Conservation (phyloP, 2,329 filamentous ascomycete genomes). For the Alternaria solani region DNA sequence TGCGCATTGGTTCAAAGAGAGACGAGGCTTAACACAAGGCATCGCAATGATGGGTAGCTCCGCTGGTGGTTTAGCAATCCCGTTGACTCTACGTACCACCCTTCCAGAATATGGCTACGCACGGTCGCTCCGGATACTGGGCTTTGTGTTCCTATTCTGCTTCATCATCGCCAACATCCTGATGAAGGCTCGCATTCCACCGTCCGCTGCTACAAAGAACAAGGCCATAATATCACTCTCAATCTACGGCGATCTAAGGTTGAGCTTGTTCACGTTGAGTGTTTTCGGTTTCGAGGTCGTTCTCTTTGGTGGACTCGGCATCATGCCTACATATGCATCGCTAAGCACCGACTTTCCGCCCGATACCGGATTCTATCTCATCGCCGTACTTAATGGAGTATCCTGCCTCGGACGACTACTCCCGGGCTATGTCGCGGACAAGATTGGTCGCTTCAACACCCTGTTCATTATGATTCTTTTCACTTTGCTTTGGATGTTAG, state of each 20-base stretch:
- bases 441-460: conserved; percentile 53
- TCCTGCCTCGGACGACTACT: conserved; percentile 53
- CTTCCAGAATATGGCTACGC: conserved; percentile 47
- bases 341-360: conserved; percentile 46
- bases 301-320: conserved; percentile 53
- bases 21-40: conserved; percentile 50
- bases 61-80: conserved; percentile 48
- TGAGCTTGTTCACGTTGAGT: conserved; percentile 46
- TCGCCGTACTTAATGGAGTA: conserved; percentile 52
- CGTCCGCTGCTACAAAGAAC: conserved; percentile 39
- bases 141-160: conserved; percentile 46
- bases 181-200: conserved; percentile 47
- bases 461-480: conserved; percentile 48
- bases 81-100: conserved; percentile 45
- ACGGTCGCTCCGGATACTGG: conserved; percentile 52
- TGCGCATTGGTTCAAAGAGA: conserved; percentile 51
- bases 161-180: conserved; percentile 45
- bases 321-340: conserved; percentile 53
- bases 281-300: conserved; percentile 50
- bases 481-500: conserved; percentile 48
- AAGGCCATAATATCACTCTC: conserved; percentile 48
- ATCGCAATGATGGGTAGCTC: conserved; percentile 51
- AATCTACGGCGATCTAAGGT: conserved; percentile 45
- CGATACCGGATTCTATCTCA: conserved; percentile 47
- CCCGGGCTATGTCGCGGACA: conserved; percentile 52